These are phyloP conservation scores for Picea glauca DNA, from an alignment of 75 land plant species.

Conservation along the genomic window DNA sequence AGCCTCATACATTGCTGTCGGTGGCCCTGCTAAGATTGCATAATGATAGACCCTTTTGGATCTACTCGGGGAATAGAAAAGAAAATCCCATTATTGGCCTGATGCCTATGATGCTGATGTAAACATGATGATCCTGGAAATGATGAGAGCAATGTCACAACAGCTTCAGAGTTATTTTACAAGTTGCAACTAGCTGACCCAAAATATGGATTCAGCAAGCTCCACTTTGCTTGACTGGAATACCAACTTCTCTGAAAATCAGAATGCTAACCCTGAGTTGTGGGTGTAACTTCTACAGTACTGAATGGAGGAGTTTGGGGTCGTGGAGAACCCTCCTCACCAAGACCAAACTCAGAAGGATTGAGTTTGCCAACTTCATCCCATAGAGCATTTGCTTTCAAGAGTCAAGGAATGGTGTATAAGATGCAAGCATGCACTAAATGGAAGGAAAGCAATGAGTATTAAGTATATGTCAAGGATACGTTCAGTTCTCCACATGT, in stretches of 20 bases:
- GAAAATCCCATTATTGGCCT: background rate
- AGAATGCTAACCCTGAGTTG: background rate
- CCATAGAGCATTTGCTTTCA: conserved; percentile 22
- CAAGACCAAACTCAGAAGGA: conserved; percentile 26
- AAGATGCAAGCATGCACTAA: background rate
- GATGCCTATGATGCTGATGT: background rate
- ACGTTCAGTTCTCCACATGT: conserved; percentile 69
- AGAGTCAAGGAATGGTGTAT: background rate
- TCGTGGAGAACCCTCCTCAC: conserved; percentile 29
- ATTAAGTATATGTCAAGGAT: conserved; percentile 32
- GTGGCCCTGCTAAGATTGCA: background rate
- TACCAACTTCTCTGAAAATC: background rate
- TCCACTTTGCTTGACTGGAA: background rate
- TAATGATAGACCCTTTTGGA: background rate
- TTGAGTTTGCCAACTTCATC: conserved; percentile 33
- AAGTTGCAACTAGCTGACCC: background rate
- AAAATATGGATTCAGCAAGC: conserved; percentile 5
- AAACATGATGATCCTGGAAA: background rate
- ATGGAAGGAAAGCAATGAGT: background rate
- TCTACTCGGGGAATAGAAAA: background rate
- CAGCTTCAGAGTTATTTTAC: background rate
- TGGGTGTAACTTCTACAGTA: background rate
- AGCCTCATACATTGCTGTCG: background rate
- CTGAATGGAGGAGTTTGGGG: conserved; percentile 33
- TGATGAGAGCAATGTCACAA: background rate